Evolutionary conservation across 1,284 basidiomycete species (phyloP).

Genomic region (Trametes polyzona): DNA sequence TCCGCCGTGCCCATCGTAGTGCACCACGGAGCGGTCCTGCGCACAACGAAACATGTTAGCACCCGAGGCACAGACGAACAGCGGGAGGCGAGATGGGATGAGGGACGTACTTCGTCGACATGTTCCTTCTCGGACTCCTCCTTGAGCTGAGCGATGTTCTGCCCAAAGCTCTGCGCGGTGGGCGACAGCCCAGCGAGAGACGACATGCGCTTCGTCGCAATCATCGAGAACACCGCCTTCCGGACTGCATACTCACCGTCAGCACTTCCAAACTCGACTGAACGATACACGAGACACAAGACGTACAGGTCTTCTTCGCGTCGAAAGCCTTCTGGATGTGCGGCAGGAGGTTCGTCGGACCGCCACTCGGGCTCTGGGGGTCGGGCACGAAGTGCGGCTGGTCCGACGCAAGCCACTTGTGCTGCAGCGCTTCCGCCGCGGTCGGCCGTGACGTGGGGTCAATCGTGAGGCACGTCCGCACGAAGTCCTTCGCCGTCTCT

Average conservation of each 20-base stretch:
- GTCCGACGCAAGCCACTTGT: slow-evolving; percentile 79
- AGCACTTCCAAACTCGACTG: background rate
- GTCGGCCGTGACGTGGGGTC: slow-evolving; percentile 82
- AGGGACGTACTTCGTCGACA: slow-evolving; percentile 62
- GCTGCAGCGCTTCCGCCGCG: slow-evolving; percentile 69
- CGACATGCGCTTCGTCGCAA: slow-evolving; percentile 82
- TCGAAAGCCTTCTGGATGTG: slow-evolving; percentile 89
- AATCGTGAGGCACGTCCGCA: slow-evolving; percentile 79
- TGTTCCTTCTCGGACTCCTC: slow-evolving; percentile 84
- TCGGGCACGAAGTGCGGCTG: slow-evolving; percentile 75
- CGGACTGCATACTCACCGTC: slow-evolving; percentile 58
- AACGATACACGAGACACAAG: background rate
- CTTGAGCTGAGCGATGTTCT: slow-evolving; percentile 74
- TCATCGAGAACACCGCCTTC: slow-evolving; percentile 85
- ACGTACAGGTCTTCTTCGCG: slow-evolving; percentile 83
- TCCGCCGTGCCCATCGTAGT: slow-evolving; percentile 45
- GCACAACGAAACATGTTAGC: slow-evolving; percentile 36
- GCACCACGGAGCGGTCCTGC: slow-evolving; percentile 46
- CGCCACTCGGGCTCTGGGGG: slow-evolving; percentile 56
- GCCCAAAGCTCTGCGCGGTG: slow-evolving; percentile 56
- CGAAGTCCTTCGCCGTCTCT: slow-evolving; percentile 81
- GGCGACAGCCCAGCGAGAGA: slow-evolving; percentile 50
- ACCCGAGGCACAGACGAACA: background rate
- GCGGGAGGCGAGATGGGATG: background rate
- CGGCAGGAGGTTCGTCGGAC: slow-evolving; percentile 83